Evolutionary conservation across 352 stramenopile genomes (phyloP).

Genomic region (Aphanomyces invadans): DNA sequence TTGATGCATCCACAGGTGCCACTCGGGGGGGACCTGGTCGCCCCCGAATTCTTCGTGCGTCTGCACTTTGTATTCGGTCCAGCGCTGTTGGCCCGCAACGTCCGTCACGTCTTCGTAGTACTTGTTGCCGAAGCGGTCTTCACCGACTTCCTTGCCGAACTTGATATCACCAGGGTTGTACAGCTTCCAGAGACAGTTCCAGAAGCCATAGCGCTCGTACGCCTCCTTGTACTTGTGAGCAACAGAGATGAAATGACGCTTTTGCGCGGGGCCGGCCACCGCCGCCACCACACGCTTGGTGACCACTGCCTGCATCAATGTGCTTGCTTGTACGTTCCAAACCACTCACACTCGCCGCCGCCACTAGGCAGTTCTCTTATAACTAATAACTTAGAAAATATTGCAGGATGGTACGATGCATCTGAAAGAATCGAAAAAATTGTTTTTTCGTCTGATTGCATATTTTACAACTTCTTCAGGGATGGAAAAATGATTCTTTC

Average conservation of each 20-base stretch:
- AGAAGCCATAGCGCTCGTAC: slow-evolving; percentile 71
- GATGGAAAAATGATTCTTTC: too few species aligned
- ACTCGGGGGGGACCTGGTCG: slow-evolving; percentile 68
- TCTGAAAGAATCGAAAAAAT: too few species aligned
- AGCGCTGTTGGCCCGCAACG: slow-evolving; percentile 65
- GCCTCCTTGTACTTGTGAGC: slow-evolving; percentile 78
- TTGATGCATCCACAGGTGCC: slow-evolving; percentile 83
- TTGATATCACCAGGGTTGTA: slow-evolving; percentile 85
- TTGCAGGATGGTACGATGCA: too few species aligned
- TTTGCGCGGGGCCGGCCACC: slow-evolving; percentile 26
- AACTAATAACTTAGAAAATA: background rate
- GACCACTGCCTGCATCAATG: slow-evolving; percentile 5
- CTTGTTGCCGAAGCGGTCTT: slow-evolving; percentile 79
- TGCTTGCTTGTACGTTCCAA: background rate
- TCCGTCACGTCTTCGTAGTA: slow-evolving; percentile 84
- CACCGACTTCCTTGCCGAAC: slow-evolving; percentile 71
- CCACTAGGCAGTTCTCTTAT: background rate
- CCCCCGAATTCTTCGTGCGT: slow-evolving; percentile 72
- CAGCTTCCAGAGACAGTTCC: slow-evolving; percentile 80
- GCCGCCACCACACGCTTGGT: slow-evolving; percentile 4
- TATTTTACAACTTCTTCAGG: too few species aligned
- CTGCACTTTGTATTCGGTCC: slow-evolving; percentile 76
- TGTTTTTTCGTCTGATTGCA: too few species aligned
- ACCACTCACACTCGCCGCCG: background rate
- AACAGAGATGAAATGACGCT: slow-evolving; percentile 66